Percentiles rank a stretch among this genome's conserved stretches.
phyloP scores from a whole-genome alignment of 1,139 yeast species.

The Taphrina deformans region DNA sequence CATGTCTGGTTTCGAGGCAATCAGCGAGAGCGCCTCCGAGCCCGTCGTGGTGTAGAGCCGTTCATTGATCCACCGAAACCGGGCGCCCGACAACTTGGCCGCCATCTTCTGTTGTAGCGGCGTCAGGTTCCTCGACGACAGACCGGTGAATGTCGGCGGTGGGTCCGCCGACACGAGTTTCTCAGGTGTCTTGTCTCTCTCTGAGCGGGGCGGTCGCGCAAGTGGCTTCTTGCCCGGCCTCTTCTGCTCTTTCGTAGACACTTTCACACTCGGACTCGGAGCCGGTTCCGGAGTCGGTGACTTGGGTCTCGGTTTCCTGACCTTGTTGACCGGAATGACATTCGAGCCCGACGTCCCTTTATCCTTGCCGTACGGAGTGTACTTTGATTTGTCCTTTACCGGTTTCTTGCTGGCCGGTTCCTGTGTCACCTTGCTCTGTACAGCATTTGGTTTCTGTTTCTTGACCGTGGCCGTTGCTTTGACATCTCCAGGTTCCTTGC shows the following conservation, averaged over 20 bases:
- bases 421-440: background rate
- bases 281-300: constrained; percentile 20
- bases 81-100: constrained; percentile 88
- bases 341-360: constrained; percentile 6
- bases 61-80: constrained; percentile 97
- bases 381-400: constrained; percentile 22
- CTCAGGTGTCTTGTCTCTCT: constrained; percentile 22
- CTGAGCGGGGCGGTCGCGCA: constrained; percentile 30
- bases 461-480: background rate
- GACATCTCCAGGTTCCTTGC: background rate
- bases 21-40: constrained; percentile 68
- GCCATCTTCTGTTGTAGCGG: constrained; percentile 95
- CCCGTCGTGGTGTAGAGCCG: constrained; percentile 85
- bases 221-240: constrained; percentile 19
- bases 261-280: background rate
- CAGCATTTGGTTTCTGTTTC: background rate
- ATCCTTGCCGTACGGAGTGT: constrained; percentile 20
- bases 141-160: constrained; percentile 17
- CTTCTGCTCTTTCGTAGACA: background rate
- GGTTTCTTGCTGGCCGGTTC: background rate
- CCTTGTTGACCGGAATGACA: constrained; percentile 13
- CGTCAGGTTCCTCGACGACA: constrained; percentile 57
- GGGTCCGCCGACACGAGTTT: constrained; percentile 22
- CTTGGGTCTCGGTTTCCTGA: constrained; percentile 3
- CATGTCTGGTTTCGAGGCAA: constrained; percentile 77